Conservation (phyloP, 2,329 filamentous ascomycete genomes). For the Acrocalymma vagum region DNA sequence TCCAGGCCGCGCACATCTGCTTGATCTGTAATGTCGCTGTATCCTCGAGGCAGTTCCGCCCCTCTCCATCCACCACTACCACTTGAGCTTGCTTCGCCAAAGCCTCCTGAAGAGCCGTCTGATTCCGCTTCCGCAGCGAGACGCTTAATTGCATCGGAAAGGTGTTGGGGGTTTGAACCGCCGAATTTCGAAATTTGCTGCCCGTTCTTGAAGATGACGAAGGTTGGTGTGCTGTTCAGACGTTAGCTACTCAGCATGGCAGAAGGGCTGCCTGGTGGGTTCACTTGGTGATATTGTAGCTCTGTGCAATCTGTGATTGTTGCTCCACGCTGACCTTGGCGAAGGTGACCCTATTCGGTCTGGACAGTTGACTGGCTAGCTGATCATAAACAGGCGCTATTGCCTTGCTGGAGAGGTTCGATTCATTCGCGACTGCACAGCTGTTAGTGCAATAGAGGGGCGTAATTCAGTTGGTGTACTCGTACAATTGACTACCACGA, state of each 20-base stretch:
- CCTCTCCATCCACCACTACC: constrained; percentile 72
- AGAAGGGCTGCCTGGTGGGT: constrained; percentile 31
- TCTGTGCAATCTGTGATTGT: constrained; percentile 75
- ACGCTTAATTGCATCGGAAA: constrained; percentile 76
- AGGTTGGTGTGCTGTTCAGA: constrained; percentile 78
- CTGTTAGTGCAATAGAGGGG: constrained; percentile 32
- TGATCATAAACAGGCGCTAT: constrained; percentile 86
- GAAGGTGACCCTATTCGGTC: constrained; percentile 79
- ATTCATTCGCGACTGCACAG: constrained; percentile 80
- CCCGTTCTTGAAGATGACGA: constrained; percentile 79
- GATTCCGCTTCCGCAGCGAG: constrained; percentile 71
- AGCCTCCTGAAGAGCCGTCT: constrained; percentile 52
- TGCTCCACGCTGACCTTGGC: constrained; percentile 85
- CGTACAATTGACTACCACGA: constrained; percentile 92
- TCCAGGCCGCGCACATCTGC: constrained; percentile 84
- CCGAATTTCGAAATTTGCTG: constrained; percentile 72
- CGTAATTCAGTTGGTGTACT: constrained; percentile 28
- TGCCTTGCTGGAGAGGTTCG: constrained; percentile 83
- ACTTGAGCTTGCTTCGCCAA: constrained; percentile 53
- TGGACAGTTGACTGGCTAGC: constrained; percentile 75
- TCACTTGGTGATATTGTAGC: constrained; percentile 75
- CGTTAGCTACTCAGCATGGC: constrained; percentile 15
- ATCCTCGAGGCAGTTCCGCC: constrained; percentile 78
- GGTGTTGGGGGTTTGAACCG: constrained; percentile 76
- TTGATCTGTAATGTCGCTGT: constrained; percentile 82